Evolutionary conservation across 352 stramenopile genomes (phyloP), one percentile per base, ranked within the genome.

Genomic region (Globisporangium middletonii): DNA sequence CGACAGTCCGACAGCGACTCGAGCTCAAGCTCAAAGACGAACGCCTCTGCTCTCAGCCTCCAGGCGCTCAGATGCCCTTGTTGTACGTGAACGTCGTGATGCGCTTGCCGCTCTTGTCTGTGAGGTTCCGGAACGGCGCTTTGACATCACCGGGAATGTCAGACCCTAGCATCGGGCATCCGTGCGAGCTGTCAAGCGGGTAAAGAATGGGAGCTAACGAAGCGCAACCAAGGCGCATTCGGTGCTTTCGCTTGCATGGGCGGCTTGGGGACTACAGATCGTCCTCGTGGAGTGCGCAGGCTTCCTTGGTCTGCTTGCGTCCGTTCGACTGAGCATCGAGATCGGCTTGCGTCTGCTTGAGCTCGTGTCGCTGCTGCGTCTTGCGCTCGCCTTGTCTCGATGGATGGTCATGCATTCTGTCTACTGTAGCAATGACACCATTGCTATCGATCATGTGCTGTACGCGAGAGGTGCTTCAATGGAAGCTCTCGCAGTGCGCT

Each of bases 81-180:
- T 93, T 88, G 70, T 93, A 93, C 49, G 78, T 59, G 53, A 59
- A 59, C 53, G 38, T 51, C 16, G 50, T 55, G 30, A 55, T 42
- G 50, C 50, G 50, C 41, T 83, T 67, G 43, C 77, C 80, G 28
- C 79, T 55, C 41, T 75, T 75, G 62, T 89, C 76, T 27, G 73
- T 76, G 27, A 83, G 68, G 55, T 77, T 69, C 23, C 70, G 69
- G 92, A 98, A 64, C 68, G 94, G 44, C 71, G 97, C 42, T 41
- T 94, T 81, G 66, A 48, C 43, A 12, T 23, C 43, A 9, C 12
- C 33, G 3, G 80, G 23, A 23, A 23, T 23, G 23, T 23, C 23
- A 23, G 23, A 23, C 23, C 23, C 23, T 23, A 23, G 23, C 23
- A 23, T 23, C 23, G 23, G 23, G 23, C 23, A 23, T 23, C 23